These are phyloP conservation scores for Zea mays DNA, from an alignment of 176 grass and related monocot species.

Conservation along the genomic window Zm-B73-REFERENCE-NAM-5.0 NC_050096.1:242356501-242357000, in stretches of 20 bases:
- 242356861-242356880: too few species aligned
- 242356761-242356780: constrained; percentile 57
- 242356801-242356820: constrained; percentile 74
- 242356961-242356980: too few species aligned
- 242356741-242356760: constrained; percentile 54
- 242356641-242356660: not conserved
- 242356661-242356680: constrained; percentile 79
- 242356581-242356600: too few species aligned
- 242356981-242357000: too few species aligned
- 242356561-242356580: constrained; percentile 78
- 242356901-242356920: too few species aligned
- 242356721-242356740: not conserved
- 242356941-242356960: too few species aligned
- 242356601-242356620: too few species aligned
- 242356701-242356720: constrained; percentile 35
- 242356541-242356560: constrained; percentile 69
- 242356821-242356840: constrained; percentile 88
- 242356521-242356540: constrained; percentile 50
- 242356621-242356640: not conserved
- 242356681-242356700: constrained; percentile 79
- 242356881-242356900: too few species aligned
- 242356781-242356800: constrained; percentile 74
- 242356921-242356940: too few species aligned
- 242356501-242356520: too few species aligned
- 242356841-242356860: constrained; percentile 63